Evolutionary conservation across 805 yeast genomes (phyloP), one percentile per base, ranked within the genome.

Genomic region (Hanseniaspora taiwanica): DNA sequence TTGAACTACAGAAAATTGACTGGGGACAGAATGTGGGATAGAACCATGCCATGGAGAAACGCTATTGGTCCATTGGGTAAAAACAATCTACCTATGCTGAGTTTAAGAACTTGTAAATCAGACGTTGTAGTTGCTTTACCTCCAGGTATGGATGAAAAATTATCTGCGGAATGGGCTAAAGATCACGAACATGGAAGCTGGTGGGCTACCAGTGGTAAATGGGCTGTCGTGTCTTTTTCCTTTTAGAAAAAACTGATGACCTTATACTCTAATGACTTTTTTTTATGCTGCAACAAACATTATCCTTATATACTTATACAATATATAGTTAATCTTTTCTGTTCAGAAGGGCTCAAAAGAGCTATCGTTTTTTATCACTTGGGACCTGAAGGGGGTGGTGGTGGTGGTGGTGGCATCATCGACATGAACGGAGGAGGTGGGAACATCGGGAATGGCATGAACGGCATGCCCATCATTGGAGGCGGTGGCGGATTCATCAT

Each of bases 61-160:
- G 89, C 95, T 4, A 71, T 89, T 44, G 82, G 81, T 41, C 71
- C 74, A 3, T 66, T 89, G 48, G 80, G 81, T 1, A 48, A 59
- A 0, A 69, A 77, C 23, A 78, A 78, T 7, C 64, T 91, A 40
- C 77, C 76, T 13, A 50, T 84, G 21, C 65, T 85, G 43, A 73
- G 93, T 25, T 69, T 91, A 51, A 76, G 99, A 65, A 91, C 97
- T 2, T 80, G 94, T 59, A 91, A 91, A 62, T 96, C 97, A 1
- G 98, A 91, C 56, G 97, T 87, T 6, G 78, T 81, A 40, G 96
- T 83, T 32, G 97, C 94, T 1, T 71, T 91, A 46, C 69, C 66
- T 31, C 37, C 32, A 1, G 96, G 95, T 3, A 62, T 73, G 33
- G 82, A 81, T 48, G 86, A 79, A 50, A 21, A 41, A 16, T 27